Conservation (phyloP, 1,139 yeast genomes). For the Candida glucosophila region DNA sequence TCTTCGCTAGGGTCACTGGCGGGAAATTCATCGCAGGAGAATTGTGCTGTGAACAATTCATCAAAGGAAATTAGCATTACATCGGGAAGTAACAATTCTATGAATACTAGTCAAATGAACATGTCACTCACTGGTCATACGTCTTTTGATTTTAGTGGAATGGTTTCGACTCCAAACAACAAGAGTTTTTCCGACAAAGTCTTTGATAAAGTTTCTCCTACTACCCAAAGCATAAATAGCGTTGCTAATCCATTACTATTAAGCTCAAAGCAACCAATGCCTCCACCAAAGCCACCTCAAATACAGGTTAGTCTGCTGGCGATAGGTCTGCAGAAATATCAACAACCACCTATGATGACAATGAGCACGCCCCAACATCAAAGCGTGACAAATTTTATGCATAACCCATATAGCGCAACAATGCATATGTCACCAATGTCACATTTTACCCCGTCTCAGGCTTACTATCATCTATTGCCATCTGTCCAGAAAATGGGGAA, state of each 20-base stretch:
- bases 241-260: conserved; percentile 4
- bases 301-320: conserved; percentile 7
- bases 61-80: conserved; percentile 16
- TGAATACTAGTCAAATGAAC: conserved; percentile 16
- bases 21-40: conserved; percentile 9
- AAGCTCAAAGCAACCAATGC: conserved; percentile 4
- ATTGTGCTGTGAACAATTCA: conserved; percentile 11
- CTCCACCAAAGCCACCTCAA: conserved; percentile 7
- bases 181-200: conserved; percentile 32
- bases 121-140: conserved; percentile 22
- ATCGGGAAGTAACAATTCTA: conserved; percentile 21
- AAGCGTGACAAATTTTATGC: conserved; percentile 10
- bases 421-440: conserved; percentile 6
- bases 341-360: conserved; percentile 15
- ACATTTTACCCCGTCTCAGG: no score
- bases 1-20: conserved; percentile 1
- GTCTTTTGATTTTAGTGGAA: conserved; percentile 30
- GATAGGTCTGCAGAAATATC: conserved; percentile 10
- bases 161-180: conserved; percentile 35
- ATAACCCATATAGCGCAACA: conserved; percentile 6
- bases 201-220: conserved; percentile 34
- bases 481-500: no score
- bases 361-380: conserved; percentile 41
- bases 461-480: no score
- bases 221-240: conserved; percentile 8